phyloP scores from a whole-genome alignment of 1,284 basidiomycete genomes.

The Takashimella koratensis region DNA sequence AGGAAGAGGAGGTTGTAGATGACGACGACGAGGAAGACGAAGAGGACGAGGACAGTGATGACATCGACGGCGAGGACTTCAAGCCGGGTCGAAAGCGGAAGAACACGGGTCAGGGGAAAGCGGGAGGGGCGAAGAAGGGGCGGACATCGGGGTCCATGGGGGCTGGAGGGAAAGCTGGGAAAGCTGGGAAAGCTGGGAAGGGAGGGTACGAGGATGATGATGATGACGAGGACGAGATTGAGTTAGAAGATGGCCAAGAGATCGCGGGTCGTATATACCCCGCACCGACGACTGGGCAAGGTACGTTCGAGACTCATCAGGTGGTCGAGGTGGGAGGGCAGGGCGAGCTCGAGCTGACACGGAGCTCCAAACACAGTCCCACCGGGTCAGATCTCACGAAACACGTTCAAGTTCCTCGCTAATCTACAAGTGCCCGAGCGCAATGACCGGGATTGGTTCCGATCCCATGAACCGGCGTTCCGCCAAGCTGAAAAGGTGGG shows the following conservation, averaged over 20 bases:
- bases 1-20: slow-evolving; percentile 8
- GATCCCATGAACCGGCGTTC: slow-evolving; percentile 65
- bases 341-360: not conserved
- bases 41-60: slow-evolving; percentile 27
- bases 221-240: slow-evolving; percentile 27
- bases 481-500: slow-evolving; percentile 66
- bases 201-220: slow-evolving; percentile 28
- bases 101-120: slow-evolving; percentile 4
- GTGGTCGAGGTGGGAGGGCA: not conserved
- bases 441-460: slow-evolving; percentile 80
- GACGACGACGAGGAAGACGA: slow-evolving; percentile 20
- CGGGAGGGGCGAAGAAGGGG: slow-evolving; percentile 5
- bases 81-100: slow-evolving; percentile 21
- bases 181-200: not conserved
- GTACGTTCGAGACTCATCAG: slow-evolving; percentile 52
- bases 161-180: not conserved
- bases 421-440: slow-evolving; percentile 68
- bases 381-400: slow-evolving; percentile 76
- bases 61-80: slow-evolving; percentile 36
- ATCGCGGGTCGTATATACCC: slow-evolving; percentile 49
- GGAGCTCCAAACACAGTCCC: slow-evolving; percentile 57
- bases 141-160: slow-evolving; percentile 3
- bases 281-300: slow-evolving; percentile 74
- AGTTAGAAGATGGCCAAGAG: slow-evolving; percentile 34
- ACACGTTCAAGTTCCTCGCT: slow-evolving; percentile 72